Conservation (phyloP, 352 stramenopile genomes). For the Globisporangium alternatum region DNA sequence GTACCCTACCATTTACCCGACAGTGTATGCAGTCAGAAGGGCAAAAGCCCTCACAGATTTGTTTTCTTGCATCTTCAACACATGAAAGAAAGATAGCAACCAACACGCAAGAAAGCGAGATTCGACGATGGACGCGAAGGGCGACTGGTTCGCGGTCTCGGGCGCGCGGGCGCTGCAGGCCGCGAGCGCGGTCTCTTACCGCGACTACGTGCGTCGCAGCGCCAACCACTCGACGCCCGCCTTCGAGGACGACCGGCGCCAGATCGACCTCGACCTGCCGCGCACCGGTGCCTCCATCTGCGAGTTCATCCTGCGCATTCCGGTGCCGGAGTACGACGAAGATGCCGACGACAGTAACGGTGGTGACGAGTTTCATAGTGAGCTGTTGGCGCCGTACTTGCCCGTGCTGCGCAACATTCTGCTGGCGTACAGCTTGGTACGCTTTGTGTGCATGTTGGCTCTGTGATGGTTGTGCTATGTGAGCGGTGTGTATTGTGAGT, state of each 20-base stretch:
- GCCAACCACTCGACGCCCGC: slow-evolving; percentile 20
- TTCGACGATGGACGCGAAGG: not conserved
- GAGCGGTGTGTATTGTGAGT: not conserved
- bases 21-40: not conserved
- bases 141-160: slow-evolving; percentile 49
- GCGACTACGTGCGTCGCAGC: slow-evolving; percentile 38
- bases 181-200: slow-evolving; percentile 36
- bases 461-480: not conserved
- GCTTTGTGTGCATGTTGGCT: not conserved
- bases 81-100: not conserved
- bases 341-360: slow-evolving; percentile 14
- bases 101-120: not conserved
- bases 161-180: slow-evolving; percentile 32
- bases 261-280: slow-evolving; percentile 72
- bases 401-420: slow-evolving; percentile 52
- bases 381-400: slow-evolving; percentile 31
- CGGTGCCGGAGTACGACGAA: slow-evolving; percentile 7
- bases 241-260: slow-evolving; percentile 54
- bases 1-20: too few relatives aligned
- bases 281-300: slow-evolving; percentile 52
- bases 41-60: not conserved
- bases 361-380: slow-evolving; percentile 20
- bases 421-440: slow-evolving; percentile 53
- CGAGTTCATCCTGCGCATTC: slow-evolving; percentile 39
- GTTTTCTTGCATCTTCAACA: slow-evolving; percentile 12